Percentiles rank a stretch among this genome's conserved stretches.
Evolutionary conservation across 192 early-diverging fungal species (phyloP).

Genomic region (Gamsiella multidivaricata): DNA sequence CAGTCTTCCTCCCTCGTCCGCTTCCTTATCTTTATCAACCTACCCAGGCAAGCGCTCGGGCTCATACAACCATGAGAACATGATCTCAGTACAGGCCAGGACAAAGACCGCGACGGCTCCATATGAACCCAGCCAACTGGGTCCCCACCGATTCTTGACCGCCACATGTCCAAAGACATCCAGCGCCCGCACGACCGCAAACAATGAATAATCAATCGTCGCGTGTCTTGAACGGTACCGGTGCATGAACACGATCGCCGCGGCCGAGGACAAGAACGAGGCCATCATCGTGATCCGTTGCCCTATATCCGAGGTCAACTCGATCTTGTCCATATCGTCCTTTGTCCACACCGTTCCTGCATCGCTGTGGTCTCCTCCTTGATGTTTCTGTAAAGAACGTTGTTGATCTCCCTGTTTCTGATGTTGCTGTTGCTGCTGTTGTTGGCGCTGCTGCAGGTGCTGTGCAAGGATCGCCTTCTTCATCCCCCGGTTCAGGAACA

Average conservation of each 20-base stretch:
- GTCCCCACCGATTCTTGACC: conserved; percentile 58
- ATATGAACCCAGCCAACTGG: conserved; percentile 56
- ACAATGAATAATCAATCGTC: conserved; percentile 66
- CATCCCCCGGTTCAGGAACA: conserved; percentile 34
- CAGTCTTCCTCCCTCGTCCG: too few species aligned
- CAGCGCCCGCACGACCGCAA: conserved; percentile 64
- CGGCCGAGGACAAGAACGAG: conserved; percentile 53
- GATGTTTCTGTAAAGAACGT: not conserved
- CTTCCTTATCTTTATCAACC: too few species aligned
- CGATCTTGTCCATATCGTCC: conserved; percentile 21
- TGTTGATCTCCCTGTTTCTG: not conserved
- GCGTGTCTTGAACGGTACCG: conserved; percentile 47
- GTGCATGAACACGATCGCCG: conserved; percentile 55
- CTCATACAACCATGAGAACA: conserved; percentile 72
- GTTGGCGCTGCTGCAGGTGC: conserved; percentile 19
- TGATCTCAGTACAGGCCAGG: conserved; percentile 66
- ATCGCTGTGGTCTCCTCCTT: not conserved
- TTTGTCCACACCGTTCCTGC: conserved; percentile 8
- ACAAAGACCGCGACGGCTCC: conserved; percentile 63
- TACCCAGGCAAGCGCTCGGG: conserved; percentile 63
- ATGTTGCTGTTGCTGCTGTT: not conserved
- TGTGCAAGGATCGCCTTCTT: conserved; percentile 43
- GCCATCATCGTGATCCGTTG: conserved; percentile 47
- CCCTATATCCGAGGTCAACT: conserved; percentile 17
- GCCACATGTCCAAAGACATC: conserved; percentile 62